These are phyloP conservation scores for Marchantia polymorpha DNA, from an alignment of 225 moss, liverwort and hornwort species.

Conservation along the genomic window DNA sequence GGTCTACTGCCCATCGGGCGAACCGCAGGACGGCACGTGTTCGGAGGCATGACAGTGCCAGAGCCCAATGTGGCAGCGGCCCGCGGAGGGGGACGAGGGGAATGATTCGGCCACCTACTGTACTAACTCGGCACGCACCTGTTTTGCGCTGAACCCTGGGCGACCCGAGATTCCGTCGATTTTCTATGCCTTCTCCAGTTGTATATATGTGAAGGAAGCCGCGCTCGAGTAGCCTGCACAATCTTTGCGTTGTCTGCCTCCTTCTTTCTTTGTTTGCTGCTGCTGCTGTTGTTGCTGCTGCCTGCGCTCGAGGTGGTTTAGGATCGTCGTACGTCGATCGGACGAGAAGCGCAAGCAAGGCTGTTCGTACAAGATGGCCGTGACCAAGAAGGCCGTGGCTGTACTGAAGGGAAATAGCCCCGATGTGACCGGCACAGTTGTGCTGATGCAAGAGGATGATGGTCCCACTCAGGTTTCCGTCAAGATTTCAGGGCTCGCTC, in stretches of 20 bases:
- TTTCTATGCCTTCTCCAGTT: neutral
- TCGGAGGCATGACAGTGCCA: too few species aligned
- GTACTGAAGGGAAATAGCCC: constrained; percentile 67
- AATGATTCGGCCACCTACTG: too few species aligned
- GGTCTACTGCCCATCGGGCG: too few species aligned
- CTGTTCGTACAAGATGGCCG: constrained; percentile 25
- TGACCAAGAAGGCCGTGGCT: constrained; percentile 76
- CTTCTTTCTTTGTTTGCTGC: neutral
- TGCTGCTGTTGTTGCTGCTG: neutral
- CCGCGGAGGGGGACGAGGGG: too few species aligned
- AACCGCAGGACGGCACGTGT: too few species aligned
- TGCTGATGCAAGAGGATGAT: constrained; percentile 60
- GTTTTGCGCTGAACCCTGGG: too few species aligned
- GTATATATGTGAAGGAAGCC: neutral
- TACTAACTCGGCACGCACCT: too few species aligned
- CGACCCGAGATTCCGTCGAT: neutral
- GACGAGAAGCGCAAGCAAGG: neutral
- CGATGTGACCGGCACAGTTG: constrained; percentile 59
- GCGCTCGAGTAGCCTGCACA: neutral
- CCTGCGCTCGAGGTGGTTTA: neutral
- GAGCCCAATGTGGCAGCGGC: too few species aligned
- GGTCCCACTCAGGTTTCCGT: constrained; percentile 69
- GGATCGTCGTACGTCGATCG: neutral
- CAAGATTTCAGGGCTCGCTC: constrained; percentile 65
- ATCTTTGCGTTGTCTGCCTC: neutral